Conservation (phyloP, 1,284 basidiomycete genomes). For the Papiliotrema nemorosa region DNA sequence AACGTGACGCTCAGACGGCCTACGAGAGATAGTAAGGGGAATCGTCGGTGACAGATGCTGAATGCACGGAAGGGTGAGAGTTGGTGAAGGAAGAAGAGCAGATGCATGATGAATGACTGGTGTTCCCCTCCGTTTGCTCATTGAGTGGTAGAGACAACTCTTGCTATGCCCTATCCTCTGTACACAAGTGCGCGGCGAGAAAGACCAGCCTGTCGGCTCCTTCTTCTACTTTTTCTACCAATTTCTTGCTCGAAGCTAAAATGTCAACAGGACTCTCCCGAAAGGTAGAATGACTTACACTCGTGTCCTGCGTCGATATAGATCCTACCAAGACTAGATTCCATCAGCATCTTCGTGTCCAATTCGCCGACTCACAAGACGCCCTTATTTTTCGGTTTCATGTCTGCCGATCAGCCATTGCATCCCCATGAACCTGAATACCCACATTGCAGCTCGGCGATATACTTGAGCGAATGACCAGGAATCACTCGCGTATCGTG, state of each 20-base stretch:
- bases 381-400: not conserved
- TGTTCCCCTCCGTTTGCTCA: too few relatives aligned
- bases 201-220: conserved; percentile 16
- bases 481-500: conserved; percentile 18
- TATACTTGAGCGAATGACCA: conserved; percentile 15
- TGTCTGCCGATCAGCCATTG: not conserved
- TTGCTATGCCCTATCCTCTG: too few relatives aligned
- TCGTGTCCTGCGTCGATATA: conserved; percentile 19
- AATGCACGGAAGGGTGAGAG: too few relatives aligned
- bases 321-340: conserved; percentile 7
- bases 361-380: not conserved
- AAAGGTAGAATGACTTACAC: not conserved
- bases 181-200: not conserved
- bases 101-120: too few relatives aligned
- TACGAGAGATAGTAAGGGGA: too few relatives aligned
- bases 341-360: not conserved
- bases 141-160: too few relatives aligned
- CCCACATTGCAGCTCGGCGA: conserved; percentile 16
- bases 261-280: not conserved
- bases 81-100: too few relatives aligned
- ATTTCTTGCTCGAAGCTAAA: conserved; percentile 8
- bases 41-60: too few relatives aligned
- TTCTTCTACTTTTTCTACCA: conserved; percentile 12
- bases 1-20: too few relatives aligned
- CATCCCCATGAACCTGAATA: not conserved